Evolutionary conservation across 2,329 filamentous ascomycete genomes (phyloP), one percentile per base, ranked within the genome.

Genomic region (Alternaria gansuensis): DNA sequence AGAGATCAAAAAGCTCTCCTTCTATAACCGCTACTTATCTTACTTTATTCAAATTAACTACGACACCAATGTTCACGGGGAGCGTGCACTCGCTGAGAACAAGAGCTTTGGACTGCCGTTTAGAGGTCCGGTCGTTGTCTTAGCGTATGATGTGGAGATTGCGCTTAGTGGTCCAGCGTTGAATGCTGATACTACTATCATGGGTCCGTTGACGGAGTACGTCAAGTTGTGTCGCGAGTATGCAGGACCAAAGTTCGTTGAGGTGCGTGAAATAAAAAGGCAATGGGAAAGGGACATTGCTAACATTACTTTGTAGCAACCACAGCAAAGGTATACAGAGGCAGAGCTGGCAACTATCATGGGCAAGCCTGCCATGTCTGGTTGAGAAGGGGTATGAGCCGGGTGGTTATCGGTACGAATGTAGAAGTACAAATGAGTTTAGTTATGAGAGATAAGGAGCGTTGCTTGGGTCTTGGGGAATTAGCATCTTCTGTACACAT

Each of bases 41-140:
- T 62, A 57, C 17, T 62, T 54, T 52, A 36, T 61, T 5, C 56
- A 64, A 28, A 51, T 67, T 28, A 59, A 51, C 1, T 67, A 67
- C 10, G 61, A 66, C 21, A 40, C 54, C 14, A 67, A 66, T 21
- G 8, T 23, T 0, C 14, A 9, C 2, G 21, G 46, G 4, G 10
- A 17, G 28, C 63, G 57, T 17, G 13, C 11, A 2, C 31, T 65
- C 0, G 3, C 9, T 0, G 17, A 28, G 4, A 67, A 67, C 24
- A 23, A 10, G 33, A 40, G 29, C 9, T 40, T 60, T 14, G 56
- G 49, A 13, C 17, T 23, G 7, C 50, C 39, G 29, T 58, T 60
- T 31, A 44, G 57, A 8, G 65, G 65, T 4, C 44, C 54, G 5
- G 49, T 65, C 8, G 53, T 67, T 10, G 58, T 46, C 3, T 11